phyloP scores from a whole-genome alignment of 441 rosid species.

The Pelargonium fulgidum region DNA sequence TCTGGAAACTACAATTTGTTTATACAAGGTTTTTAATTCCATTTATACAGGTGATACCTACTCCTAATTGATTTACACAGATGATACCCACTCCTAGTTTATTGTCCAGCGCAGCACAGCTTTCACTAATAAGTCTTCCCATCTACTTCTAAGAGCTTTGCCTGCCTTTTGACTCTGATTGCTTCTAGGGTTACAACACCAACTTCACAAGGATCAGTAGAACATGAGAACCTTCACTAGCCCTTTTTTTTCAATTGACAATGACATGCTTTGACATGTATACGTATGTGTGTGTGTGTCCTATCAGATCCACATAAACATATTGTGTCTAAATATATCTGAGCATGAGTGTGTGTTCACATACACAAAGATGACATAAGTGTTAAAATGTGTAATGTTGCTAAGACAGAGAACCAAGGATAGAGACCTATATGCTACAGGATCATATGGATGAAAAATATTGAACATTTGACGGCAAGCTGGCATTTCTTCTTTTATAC shows the following conservation, averaged over 20 bases:
- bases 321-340: not conserved
- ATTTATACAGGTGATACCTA: too few relatives aligned
- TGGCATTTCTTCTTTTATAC: constrained; percentile 81
- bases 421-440: constrained; percentile 91
- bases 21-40: not conserved
- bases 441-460: constrained; percentile 96
- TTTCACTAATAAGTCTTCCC: not conserved
- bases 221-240: constrained; percentile 1
- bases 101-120: too few relatives aligned
- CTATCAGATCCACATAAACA: not conserved
- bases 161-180: not conserved
- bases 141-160: not conserved
- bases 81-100: too few relatives aligned
- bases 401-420: not conserved
- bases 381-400: not conserved
- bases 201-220: not conserved
- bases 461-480: constrained; percentile 95
- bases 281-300: not conserved
- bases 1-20: not conserved
- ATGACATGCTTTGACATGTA: not conserved
- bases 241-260: not conserved
- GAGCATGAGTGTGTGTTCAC: not conserved
- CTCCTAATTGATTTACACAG: too few relatives aligned
- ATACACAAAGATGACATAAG: not conserved
- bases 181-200: not conserved